These are phyloP conservation scores for Suhomyces sp. DNA, from an alignment of 805 yeast genomes.

Conservation along the genomic window DNA sequence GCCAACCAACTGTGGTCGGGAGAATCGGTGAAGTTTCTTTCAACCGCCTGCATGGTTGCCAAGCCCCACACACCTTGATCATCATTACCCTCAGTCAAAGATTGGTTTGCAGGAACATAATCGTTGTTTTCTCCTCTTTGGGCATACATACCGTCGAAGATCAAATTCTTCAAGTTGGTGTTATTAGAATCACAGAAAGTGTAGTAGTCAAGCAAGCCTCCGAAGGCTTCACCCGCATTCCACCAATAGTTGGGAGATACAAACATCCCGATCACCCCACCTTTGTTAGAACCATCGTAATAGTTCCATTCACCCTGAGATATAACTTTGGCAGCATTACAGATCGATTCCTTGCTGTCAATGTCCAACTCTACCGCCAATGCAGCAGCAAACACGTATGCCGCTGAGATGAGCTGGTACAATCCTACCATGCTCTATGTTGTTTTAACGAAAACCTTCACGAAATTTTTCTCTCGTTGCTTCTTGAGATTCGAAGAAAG, in stretches of 20 bases:
- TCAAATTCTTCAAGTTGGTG: conserved; percentile 23
- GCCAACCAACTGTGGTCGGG: conserved; percentile 73
- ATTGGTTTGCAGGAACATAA: conserved; percentile 46
- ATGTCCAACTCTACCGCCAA: conserved; percentile 39
- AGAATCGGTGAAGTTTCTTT: conserved; percentile 48
- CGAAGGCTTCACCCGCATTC: conserved; percentile 53
- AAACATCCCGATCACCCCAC: conserved; percentile 49
- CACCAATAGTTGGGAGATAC: conserved; percentile 49
- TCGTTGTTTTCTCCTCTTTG: conserved; percentile 42
- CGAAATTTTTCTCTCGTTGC: neutral
- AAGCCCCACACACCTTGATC: conserved; percentile 55
- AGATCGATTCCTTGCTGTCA: conserved; percentile 34
- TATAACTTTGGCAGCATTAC: conserved; percentile 36
- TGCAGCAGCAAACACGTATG: neutral
- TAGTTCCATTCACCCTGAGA: conserved; percentile 44
- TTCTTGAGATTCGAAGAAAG: neutral
- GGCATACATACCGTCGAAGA: conserved; percentile 40
- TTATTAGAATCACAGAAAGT: conserved; percentile 37
- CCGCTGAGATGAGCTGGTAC: neutral
- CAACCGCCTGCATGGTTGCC: conserved; percentile 47
- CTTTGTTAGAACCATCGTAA: conserved; percentile 39
- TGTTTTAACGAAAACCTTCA: neutral
- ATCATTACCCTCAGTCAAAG: conserved; percentile 49
- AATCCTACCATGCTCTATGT: conserved; percentile 1
- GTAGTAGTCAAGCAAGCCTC: conserved; percentile 42